Conservation (phyloP, 495 filamentous ascomycete genomes). For the Thermothielavioides terrestris region DNA sequence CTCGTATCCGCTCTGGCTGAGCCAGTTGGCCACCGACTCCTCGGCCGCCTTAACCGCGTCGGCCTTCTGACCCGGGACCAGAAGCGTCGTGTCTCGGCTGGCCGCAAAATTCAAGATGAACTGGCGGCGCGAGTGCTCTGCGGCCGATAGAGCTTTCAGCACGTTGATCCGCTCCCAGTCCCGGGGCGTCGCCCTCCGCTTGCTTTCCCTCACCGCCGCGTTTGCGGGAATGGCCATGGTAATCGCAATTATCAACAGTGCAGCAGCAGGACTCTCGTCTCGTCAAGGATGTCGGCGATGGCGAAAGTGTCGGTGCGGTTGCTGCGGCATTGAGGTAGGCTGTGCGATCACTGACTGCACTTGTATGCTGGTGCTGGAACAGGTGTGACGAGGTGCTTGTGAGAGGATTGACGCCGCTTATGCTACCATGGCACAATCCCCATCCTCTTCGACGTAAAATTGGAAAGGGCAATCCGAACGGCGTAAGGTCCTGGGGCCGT, state of each 20-base stretch:
- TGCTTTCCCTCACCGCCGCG: constrained; percentile 20
- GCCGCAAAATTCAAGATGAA: constrained; percentile 28
- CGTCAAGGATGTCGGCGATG: constrained; percentile 13
- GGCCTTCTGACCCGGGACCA: constrained; percentile 25
- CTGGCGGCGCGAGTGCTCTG: constrained; percentile 26
- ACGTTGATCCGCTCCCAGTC: constrained; percentile 24
- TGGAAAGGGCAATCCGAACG: neutral
- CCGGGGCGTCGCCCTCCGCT: constrained; percentile 14
- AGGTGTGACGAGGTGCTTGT: neutral
- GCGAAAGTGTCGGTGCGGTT: constrained; percentile 7
- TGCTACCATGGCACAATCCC: neutral
- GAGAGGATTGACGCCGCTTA: neutral
- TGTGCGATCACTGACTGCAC: neutral
- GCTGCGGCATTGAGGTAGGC: constrained; percentile 13
- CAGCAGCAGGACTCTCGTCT: neutral
- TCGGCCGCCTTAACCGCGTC: constrained; percentile 25
- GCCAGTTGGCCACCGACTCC: constrained; percentile 20
- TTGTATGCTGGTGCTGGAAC: neutral
- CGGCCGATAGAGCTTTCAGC: constrained; percentile 24
- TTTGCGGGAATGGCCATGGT: constrained; percentile 23
- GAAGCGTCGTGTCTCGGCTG: constrained; percentile 21
- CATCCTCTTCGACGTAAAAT: neutral
- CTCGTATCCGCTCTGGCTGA: constrained; percentile 16
- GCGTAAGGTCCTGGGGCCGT: neutral
- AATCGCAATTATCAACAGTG: neutral